phyloP scores from a whole-genome alignment of 2,329 filamentous ascomycete species.

The Raffaelea albimanens region DNA sequence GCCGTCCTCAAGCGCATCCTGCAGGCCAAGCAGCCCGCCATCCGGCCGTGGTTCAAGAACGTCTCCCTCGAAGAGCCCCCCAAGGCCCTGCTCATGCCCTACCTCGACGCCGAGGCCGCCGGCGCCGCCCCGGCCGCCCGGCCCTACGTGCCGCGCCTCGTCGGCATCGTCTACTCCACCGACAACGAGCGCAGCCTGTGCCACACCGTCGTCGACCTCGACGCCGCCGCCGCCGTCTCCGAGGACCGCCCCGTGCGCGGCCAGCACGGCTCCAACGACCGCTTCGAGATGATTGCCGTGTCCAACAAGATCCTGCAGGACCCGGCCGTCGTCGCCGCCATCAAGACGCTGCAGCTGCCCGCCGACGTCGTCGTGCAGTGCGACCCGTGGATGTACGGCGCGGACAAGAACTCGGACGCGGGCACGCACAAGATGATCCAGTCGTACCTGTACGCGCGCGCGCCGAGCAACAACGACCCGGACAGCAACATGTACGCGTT shows the following conservation, averaged over 20 bases:
- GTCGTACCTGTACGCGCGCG: neutral
- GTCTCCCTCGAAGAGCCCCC: neutral
- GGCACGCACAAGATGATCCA: conserved; percentile 1
- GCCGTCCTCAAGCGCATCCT: neutral
- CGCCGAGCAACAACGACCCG: conserved; percentile 14
- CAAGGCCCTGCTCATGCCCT: neutral
- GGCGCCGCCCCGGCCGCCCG: neutral
- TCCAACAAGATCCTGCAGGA: neutral
- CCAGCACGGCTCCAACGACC: neutral
- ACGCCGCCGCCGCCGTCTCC: neutral
- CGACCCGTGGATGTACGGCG: neutral
- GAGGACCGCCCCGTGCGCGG: neutral
- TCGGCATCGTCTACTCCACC: neutral
- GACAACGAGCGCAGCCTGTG: neutral
- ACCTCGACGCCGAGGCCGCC: neutral
- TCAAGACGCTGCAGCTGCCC: neutral
- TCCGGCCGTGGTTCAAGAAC: neutral
- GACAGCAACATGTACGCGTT: conserved; percentile 1
- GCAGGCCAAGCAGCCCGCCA: neutral
- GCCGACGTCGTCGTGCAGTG: neutral
- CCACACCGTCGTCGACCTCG: neutral
- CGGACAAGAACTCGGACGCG: neutral
- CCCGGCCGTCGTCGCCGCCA: neutral
- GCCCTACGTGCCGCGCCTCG: neutral
- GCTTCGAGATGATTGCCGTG: neutral